Base-by-base conservation (phyloP, 2,329 filamentous ascomycete genomes). In the Colletotrichum gloeosporioides region DNA sequence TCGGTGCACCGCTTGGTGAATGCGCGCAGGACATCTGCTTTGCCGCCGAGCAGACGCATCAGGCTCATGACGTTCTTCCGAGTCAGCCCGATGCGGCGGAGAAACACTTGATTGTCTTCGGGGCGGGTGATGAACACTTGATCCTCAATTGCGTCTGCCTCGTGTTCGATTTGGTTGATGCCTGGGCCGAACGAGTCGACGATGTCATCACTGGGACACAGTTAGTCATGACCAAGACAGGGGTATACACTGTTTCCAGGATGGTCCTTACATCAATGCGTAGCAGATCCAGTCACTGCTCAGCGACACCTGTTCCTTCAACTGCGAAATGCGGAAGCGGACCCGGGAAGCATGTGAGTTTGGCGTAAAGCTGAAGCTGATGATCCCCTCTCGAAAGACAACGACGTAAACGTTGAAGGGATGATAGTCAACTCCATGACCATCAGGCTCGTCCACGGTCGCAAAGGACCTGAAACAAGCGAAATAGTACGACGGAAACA, bases 221-320 rank as follows among this genome's bases (percentile, higher is more conserved):
- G 39, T 67, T 27, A 79, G 65, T 29, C 22, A 29, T 25, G 25
- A 8, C 16, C 16, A 22, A 25, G 32, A 13, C 18, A 10, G 22
- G 16, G 4, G 25, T 27, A 8, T 29, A 15, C 4, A 4, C 1
- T 34, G n/a, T 31, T n/a, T 34, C 6, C 22, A 2, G n/a, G 9
- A n/a, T 27, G 13, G 13, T 67, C 87, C 93, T 89, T 88, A 95
- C 93, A 99, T 99, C 82, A 99, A 90, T 53, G 97, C 97, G 83
- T 99, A 99, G 88, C 97, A 99, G 80, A 99, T 98, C 96, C 97
- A 99, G 86, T 99, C 97, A 79, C 96, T 96, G 82, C 95, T 98
- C 57, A 99, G 90, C 77, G 96, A 93, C 80, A 99, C 94, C 82
- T 98, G 99, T 82, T 99, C 97, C 82, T 98, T 96, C 74, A 99